These are phyloP conservation scores for Tulasnella sp. DNA, from an alignment of 768 basidiomycete species.

Conservation along the genomic window DNA sequence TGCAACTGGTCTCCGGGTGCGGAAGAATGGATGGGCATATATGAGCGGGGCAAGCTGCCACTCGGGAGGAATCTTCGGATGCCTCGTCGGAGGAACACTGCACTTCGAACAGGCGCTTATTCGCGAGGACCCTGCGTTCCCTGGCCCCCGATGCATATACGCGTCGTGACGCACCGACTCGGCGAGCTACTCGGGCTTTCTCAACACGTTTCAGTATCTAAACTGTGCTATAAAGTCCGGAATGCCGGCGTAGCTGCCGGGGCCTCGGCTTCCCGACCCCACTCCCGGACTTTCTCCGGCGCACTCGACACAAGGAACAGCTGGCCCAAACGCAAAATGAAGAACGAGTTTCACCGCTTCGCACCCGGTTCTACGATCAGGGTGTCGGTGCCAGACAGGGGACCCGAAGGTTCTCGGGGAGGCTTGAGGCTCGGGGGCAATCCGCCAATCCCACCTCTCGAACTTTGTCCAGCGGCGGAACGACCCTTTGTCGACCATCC, in stretches of 20 bases:
- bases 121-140: neutral
- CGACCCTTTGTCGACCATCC: neutral
- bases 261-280: conserved; percentile 4
- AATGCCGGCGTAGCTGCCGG: neutral
- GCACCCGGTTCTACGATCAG: neutral
- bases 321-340: neutral
- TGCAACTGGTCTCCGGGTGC: neutral
- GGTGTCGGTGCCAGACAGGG: neutral
- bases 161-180: conserved; percentile 4
- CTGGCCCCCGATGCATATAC: neutral
- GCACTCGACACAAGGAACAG: neutral
- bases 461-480: conserved; percentile 1
- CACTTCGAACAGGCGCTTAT: conserved; percentile 9
- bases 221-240: neutral
- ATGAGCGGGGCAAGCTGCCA: conserved; percentile 5
- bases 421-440: neutral
- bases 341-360: neutral
- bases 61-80: neutral
- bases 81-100: neutral
- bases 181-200: conserved; percentile 4
- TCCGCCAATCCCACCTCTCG: neutral
- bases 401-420: neutral
- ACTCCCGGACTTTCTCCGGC: conserved; percentile 2
- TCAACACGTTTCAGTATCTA: neutral
- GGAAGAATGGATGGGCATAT: neutral